Base-by-base conservation (phyloP, 306 rosid genomes). In the Crotalaria pallida region DNA sequence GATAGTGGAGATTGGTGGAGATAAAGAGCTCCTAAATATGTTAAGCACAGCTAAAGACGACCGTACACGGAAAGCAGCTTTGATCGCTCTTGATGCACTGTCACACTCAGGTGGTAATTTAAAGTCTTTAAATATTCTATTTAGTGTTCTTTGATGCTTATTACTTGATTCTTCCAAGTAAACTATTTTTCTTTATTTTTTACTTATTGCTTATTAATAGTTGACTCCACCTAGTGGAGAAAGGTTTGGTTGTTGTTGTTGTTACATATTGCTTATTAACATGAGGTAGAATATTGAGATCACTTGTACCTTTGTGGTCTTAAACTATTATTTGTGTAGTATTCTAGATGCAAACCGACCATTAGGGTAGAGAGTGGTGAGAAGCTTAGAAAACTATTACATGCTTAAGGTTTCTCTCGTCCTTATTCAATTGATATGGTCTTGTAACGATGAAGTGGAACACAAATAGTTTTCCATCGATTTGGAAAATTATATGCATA, bases 1-100 rank as follows among this genome's bases (percentile, higher is more conserved):
- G 87, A 81, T 90, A 75, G 84, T 84, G 67, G 96, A 93, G 83
- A 72, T 87, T 26, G 97, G 98, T 56, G 98, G 92, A 24, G 90
- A 63, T 56, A 48, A 80, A 70, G 87, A 73, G 80, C 96, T 93
- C 67, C 27, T 90, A 58, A 93, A 85, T 51, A 88, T 93, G 98
- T 67, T 93, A 55, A 88, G 76, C 78, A 84, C 63, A 3, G 98
- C 97, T 22, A 87, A 81, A 63, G 97, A 93, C n/a, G 96, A 93
- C 72, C 83, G 87, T n/a, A 93, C 98, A 26, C 87, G 92, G 73
- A 89, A 86, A 86, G 89, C 82, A 78, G 98, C 98, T 27, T 71
- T 89, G 85, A 87, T 80, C 10, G 96, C 98, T 45, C 95, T 92
- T 66, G 80, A 71, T 18, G 86, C 91, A 50, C 69, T 92, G 68